Conservation (phyloP, 148 eudicot genomes). For the Vaccinium darrowii region DNA sequence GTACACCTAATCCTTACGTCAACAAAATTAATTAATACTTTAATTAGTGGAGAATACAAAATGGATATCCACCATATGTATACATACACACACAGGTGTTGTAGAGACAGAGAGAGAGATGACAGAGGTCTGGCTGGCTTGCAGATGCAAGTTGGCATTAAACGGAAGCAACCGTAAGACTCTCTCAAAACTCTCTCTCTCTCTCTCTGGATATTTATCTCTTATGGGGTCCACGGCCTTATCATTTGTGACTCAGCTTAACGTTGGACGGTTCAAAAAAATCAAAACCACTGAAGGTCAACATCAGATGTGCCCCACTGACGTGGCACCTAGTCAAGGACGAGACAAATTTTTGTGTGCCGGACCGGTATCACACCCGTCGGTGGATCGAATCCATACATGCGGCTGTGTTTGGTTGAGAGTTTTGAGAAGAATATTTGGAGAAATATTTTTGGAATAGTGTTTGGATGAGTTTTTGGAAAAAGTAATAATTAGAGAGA, state of each 20-base stretch:
- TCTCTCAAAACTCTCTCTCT: too few species aligned
- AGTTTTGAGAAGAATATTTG: too few species aligned
- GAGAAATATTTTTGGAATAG: too few species aligned
- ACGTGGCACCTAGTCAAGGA: slow-evolving; percentile 21
- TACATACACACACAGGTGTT: not conserved
- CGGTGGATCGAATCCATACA: too few species aligned
- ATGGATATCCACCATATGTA: not conserved
- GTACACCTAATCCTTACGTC: not conserved
- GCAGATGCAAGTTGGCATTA: slow-evolving; percentile 14
- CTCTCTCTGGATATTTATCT: not conserved
- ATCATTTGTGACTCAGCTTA: slow-evolving; percentile 24
- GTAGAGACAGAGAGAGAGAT: not conserved
- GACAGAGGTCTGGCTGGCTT: not conserved
- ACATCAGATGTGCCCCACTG: slow-evolving; percentile 11
- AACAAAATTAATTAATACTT: not conserved
- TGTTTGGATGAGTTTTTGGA: too few species aligned
- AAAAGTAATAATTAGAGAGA: too few species aligned
- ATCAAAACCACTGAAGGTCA: not conserved
- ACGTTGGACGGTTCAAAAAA: not conserved
- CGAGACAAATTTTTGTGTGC: not conserved
- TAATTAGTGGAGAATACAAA: not conserved
- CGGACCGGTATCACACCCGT: too few species aligned
- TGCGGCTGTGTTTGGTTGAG: too few species aligned
- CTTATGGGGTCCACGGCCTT: not conserved
- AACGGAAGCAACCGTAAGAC: not conserved